Evolutionary conservation across 257 asterid genomes (phyloP).

Genomic region (Solanum chilense): DNA sequence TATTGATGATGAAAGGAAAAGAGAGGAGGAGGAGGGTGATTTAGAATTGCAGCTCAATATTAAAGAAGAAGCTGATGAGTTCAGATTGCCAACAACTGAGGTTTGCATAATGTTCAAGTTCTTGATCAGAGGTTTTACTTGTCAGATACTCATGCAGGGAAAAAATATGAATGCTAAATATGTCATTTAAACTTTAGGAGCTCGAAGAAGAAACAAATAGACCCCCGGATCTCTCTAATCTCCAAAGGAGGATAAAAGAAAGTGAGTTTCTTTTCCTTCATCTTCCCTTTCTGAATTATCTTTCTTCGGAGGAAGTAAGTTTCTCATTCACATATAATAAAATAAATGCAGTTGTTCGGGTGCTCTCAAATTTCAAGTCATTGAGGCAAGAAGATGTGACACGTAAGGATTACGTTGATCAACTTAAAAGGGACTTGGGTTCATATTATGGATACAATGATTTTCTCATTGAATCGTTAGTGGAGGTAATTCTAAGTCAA

Average conservation of each 20-base stretch:
- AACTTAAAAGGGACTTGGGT: slow-evolving; percentile 53
- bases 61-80: slow-evolving; percentile 63
- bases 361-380: slow-evolving; percentile 62
- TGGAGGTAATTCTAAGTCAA: slow-evolving; percentile 46
- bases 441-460: slow-evolving; percentile 90
- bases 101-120: slow-evolving; percentile 15
- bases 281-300: background rate
- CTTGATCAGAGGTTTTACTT: background rate
- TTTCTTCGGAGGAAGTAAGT: background rate
- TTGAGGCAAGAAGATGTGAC: slow-evolving; percentile 73
- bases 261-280: slow-evolving; percentile 30
- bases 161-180: background rate
- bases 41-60: slow-evolving; percentile 54
- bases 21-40: slow-evolving; percentile 36
- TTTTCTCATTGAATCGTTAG: slow-evolving; percentile 58
- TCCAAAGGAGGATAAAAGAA: slow-evolving; percentile 81
- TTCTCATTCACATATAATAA: slow-evolving; percentile 1
- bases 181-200: slow-evolving; percentile 35
- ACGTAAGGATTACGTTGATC: slow-evolving; percentile 69
- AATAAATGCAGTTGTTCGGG: slow-evolving; percentile 61
- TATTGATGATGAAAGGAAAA: slow-evolving; percentile 38
- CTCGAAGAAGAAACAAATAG: slow-evolving; percentile 66
- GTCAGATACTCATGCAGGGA: background rate
- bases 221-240: slow-evolving; percentile 82
- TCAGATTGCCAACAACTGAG: slow-evolving; percentile 71